Evolutionary conservation across 2,329 filamentous ascomycete species (phyloP).

Genomic region (Coleophoma eucalyptorum): DNA sequence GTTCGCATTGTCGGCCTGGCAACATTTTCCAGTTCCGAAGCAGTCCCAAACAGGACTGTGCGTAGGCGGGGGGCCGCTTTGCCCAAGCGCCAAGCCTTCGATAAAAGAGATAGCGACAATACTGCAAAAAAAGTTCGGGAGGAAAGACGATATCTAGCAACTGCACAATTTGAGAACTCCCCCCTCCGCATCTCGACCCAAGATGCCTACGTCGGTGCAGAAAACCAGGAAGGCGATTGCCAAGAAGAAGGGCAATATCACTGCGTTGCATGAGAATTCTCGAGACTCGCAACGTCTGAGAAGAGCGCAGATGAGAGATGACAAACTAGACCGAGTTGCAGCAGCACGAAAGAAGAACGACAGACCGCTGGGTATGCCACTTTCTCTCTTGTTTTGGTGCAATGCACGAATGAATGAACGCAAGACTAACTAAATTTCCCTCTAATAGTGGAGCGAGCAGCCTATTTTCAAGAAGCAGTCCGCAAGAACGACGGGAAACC

Average conservation of each 20-base stretch:
- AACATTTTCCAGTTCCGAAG: too few relatives aligned
- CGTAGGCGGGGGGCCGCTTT: too few relatives aligned
- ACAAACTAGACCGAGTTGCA: conserved; percentile 72
- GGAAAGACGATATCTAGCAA: too few relatives aligned
- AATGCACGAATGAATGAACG: background rate
- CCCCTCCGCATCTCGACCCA: too few relatives aligned
- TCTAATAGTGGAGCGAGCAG: conserved; percentile 57
- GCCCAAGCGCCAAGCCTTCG: background rate
- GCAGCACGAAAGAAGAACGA: conserved; percentile 70
- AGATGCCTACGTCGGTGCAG: conserved; percentile 71
- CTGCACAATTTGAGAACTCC: too few relatives aligned
- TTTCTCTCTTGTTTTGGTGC: background rate
- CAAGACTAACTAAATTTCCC: too few relatives aligned
- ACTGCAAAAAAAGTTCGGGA: too few relatives aligned
- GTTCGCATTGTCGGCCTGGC: too few relatives aligned
- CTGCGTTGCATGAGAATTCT: conserved; percentile 81
- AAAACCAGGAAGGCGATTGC: conserved; percentile 88
- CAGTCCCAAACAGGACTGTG: too few relatives aligned
- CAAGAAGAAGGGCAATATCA: conserved; percentile 77
- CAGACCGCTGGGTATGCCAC: conserved; percentile 61
- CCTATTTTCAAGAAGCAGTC: conserved; percentile 68
- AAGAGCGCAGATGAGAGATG: conserved; percentile 75
- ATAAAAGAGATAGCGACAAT: background rate
- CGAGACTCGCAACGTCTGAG: conserved; percentile 80
- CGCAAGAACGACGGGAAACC: conserved; percentile 45